Conservation (phyloP, 2,329 filamentous ascomycete genomes). For the Colletotrichum orchidophilum region DNA sequence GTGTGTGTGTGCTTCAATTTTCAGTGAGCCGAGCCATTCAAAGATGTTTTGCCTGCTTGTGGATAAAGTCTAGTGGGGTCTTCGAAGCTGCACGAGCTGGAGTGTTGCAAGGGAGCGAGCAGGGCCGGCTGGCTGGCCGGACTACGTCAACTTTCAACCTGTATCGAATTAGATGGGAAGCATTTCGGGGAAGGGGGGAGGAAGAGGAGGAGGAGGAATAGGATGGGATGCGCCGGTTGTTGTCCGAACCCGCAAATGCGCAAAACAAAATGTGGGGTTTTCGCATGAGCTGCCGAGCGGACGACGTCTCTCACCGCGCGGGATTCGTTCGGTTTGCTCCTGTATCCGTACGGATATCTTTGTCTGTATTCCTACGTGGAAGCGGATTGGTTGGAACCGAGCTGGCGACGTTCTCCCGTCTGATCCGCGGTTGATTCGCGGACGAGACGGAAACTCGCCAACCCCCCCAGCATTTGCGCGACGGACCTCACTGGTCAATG, state of each 20-base stretch:
- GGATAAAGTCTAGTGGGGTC: not conserved
- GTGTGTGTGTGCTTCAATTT: not conserved
- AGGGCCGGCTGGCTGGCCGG: not conserved
- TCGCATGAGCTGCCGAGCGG: not conserved
- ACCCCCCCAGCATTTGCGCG: slow-evolving; percentile 11
- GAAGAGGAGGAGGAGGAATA: no score
- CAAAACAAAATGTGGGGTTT: not conserved
- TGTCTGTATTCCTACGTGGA: not conserved
- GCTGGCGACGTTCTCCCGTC: not conserved
- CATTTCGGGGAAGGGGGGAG: not conserved
- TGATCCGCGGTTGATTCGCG: slow-evolving; percentile 3
- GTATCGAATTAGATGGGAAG: not conserved
- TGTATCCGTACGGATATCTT: no score
- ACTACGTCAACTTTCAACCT: not conserved
- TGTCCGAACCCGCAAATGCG: not conserved
- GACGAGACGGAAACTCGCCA: not conserved
- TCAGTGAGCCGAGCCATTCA: not conserved
- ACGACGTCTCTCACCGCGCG: not conserved
- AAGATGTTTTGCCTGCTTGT: not conserved
- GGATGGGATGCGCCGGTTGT: not conserved
- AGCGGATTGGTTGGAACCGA: not conserved
- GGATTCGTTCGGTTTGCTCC: slow-evolving; percentile 1
- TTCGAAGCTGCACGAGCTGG: not conserved
- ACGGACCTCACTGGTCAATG: slow-evolving; percentile 28
- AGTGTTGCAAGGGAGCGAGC: no score